phyloP scores from a whole-genome alignment of 768 basidiomycete genomes.

The Kwoniella pini region DNA sequence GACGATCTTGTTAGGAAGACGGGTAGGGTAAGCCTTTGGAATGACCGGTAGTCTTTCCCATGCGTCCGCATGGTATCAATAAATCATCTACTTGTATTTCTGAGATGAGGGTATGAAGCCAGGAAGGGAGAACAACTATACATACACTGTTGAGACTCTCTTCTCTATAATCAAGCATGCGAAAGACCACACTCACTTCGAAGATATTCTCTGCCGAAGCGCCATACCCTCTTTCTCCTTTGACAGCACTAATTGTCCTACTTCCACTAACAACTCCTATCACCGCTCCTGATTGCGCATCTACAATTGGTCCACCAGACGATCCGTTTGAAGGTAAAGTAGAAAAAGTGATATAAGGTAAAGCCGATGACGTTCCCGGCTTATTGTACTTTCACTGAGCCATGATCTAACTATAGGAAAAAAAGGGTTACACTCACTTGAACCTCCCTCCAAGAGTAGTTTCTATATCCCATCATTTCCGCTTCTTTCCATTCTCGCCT shows the following conservation, averaged over 20 bases:
- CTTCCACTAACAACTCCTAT: slow-evolving; percentile 67
- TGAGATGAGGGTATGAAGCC: slow-evolving; percentile 33
- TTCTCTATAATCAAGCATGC: too few relatives aligned
- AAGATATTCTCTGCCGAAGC: slow-evolving; percentile 66
- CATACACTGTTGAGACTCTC: too few relatives aligned
- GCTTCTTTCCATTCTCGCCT: slow-evolving; percentile 16
- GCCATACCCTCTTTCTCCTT: slow-evolving; percentile 65
- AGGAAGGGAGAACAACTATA: slow-evolving; percentile 39
- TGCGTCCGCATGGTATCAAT: too few relatives aligned
- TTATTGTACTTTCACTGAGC: too few relatives aligned
- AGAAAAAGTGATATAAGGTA: slow-evolving; percentile 63
- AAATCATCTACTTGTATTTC: slow-evolving; percentile 3
- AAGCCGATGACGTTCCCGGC: slow-evolving; percentile 66
- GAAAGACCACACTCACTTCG: slow-evolving; percentile 61
- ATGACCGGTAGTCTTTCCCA: too few relatives aligned
- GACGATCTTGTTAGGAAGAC: neutral
- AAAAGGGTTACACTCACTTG: slow-evolving; percentile 8
- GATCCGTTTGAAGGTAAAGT: slow-evolving; percentile 66
- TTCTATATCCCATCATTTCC: slow-evolving; percentile 26
- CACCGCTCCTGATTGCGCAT: slow-evolving; percentile 65
- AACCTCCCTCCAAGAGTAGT: slow-evolving; percentile 22
- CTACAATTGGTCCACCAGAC: slow-evolving; percentile 70
- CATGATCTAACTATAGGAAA: too few relatives aligned
- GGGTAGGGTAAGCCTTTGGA: neutral
- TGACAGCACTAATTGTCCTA: slow-evolving; percentile 62